These are phyloP conservation scores for Melaleuca quinquenervia DNA, from an alignment of 345 rosid genomes.

Conservation along the genomic window DNA sequence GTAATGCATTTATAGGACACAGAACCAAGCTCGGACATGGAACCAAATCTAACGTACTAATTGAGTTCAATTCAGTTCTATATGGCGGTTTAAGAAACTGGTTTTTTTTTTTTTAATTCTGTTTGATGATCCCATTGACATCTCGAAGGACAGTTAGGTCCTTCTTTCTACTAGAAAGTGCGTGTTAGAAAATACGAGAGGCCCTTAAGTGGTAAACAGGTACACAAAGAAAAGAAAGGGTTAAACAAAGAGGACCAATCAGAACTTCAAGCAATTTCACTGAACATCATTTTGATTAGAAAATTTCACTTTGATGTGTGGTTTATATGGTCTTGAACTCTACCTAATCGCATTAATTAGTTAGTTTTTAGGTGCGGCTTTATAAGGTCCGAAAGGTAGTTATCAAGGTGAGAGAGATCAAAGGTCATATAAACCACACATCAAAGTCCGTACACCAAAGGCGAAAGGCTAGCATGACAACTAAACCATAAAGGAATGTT, in stretches of 20 bases:
- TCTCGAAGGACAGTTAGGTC: slow-evolving; percentile 22
- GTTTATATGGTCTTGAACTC: neutral
- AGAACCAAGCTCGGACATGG: neutral
- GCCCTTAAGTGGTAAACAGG: neutral
- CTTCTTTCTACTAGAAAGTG: slow-evolving; percentile 19
- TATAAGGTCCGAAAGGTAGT: too few relatives aligned
- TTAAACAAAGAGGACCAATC: neutral
- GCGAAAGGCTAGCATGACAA: too few relatives aligned
- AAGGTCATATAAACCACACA: neutral
- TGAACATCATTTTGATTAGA: neutral
- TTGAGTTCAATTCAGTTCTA: neutral
- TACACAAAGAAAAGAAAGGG: neutral
- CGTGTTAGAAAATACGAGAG: slow-evolving; percentile 5
- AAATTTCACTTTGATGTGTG: neutral
- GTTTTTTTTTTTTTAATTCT: too few relatives aligned
- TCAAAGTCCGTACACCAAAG: too few relatives aligned
- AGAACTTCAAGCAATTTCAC: neutral
- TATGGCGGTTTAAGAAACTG: neutral
- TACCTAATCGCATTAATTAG: too few relatives aligned
- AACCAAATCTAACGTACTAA: neutral
- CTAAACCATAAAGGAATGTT: too few relatives aligned
- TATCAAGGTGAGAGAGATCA: neutral
- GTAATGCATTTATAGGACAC: neutral
- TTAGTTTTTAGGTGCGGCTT: too few relatives aligned
- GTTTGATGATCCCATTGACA: slow-evolving; percentile 50